A percentile compares a stretch with the other conserved stretches of the same genome.
Evolutionary conservation across 495 filamentous ascomycete genomes (phyloP).

Genomic region (Xylona heveae): DNA sequence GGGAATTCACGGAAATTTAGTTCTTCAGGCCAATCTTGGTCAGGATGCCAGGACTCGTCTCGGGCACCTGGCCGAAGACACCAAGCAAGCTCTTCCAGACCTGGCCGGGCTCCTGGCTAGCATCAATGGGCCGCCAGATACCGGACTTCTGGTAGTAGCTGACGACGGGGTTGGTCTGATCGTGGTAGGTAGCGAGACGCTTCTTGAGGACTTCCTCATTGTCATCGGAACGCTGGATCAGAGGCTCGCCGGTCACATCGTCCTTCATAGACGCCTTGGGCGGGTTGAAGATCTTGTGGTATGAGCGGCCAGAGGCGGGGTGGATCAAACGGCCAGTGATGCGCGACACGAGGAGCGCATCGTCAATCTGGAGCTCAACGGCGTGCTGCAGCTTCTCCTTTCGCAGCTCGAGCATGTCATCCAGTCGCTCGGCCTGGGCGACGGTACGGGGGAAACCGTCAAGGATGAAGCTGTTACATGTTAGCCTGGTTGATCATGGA

Average conservation of each 20-base stretch:
- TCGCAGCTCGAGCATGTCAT: constrained; percentile 62
- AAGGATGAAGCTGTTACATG: constrained; percentile 65
- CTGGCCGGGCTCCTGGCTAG: constrained; percentile 84
- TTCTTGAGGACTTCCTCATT: constrained; percentile 96
- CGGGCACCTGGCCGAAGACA: constrained; percentile 50
- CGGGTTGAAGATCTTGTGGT: constrained; percentile 98
- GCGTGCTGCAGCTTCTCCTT: constrained; percentile 75
- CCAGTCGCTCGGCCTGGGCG: constrained; percentile 81
- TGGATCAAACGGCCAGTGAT: constrained; percentile 95
- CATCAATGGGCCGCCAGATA: constrained; percentile 92
- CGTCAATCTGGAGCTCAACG: constrained; percentile 91
- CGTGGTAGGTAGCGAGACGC: constrained; percentile 80
- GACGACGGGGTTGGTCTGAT: constrained; percentile 81
- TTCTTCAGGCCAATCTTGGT: constrained; percentile 24
- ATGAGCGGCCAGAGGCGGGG: constrained; percentile 84
- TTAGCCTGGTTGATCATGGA: neutral
- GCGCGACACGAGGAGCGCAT: constrained; percentile 74
- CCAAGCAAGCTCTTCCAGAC: constrained; percentile 86
- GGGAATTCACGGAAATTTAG: too few relatives aligned
- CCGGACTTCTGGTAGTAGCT: constrained; percentile 91
- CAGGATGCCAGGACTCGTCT: constrained; percentile 15
- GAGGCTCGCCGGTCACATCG: constrained; percentile 87
- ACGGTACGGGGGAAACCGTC: constrained; percentile 97
- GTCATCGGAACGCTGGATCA: constrained; percentile 92
- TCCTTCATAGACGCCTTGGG: constrained; percentile 86